These are phyloP conservation scores for Apiotrichum laibachii DNA, from an alignment of 1,284 basidiomycete genomes.

Conservation along the genomic window DNA sequence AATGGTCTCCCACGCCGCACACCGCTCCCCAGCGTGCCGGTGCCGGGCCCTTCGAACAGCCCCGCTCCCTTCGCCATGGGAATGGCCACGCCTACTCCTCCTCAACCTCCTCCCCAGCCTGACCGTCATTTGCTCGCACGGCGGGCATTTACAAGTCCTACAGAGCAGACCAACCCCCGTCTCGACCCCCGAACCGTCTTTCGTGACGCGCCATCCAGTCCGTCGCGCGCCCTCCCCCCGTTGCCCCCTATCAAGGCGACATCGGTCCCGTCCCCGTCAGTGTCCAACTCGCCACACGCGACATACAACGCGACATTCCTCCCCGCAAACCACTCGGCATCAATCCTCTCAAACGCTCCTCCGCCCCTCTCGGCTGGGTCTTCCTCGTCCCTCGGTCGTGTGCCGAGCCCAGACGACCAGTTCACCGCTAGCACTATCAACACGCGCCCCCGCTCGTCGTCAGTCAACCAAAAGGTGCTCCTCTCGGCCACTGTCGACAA, in stretches of 20 bases:
- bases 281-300: not conserved
- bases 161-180: not conserved
- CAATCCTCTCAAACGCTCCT: not conserved
- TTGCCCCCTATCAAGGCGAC: conserved; percentile 25
- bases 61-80: conserved; percentile 11
- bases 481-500: conserved; percentile 71
- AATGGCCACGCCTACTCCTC: conserved; percentile 17
- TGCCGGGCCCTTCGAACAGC: conserved; percentile 7
- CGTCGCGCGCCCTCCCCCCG: conserved; percentile 37
- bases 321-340: not conserved
- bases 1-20: conserved; percentile 21
- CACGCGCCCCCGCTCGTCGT: conserved; percentile 24
- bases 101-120: conserved; percentile 46
- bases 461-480: conserved; percentile 22
- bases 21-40: conserved; percentile 18
- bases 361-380: conserved; percentile 6
- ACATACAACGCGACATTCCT: not conserved
- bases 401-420: conserved; percentile 40
- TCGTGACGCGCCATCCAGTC: conserved; percentile 26
- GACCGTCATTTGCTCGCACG: conserved; percentile 32
- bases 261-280: conserved; percentile 8
- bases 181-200: conserved; percentile 1
- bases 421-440: not conserved
- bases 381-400: conserved; percentile 12
- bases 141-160: conserved; percentile 40